Percentiles rank a stretch among this genome's conserved stretches.
Conservation (phyloP, 257 asterid genomes). For the Schizonepeta tenuifolia region DNA sequence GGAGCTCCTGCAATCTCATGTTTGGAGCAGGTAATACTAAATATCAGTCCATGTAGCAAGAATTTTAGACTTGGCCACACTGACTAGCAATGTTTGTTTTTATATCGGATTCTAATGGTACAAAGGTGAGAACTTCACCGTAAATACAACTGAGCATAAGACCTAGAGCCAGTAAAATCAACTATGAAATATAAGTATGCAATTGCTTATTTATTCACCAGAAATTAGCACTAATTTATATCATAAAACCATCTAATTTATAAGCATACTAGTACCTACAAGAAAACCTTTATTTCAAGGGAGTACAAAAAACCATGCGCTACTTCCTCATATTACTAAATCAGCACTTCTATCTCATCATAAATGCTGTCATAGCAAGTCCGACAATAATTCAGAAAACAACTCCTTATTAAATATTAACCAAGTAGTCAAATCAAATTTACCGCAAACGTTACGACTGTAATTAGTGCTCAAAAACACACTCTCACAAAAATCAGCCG, state of each 20-base stretch:
- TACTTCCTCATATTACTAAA: constrained; percentile 3
- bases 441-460: background rate
- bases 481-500: background rate
- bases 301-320: background rate
- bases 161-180: background rate
- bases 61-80: background rate
- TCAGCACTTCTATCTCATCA: constrained; percentile 6
- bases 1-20: background rate
- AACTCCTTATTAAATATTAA: background rate
- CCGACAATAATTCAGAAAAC: background rate
- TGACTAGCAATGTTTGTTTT: background rate
- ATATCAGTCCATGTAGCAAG: background rate
- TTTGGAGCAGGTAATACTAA: background rate
- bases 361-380: constrained; percentile 13
- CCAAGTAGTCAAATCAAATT: constrained; percentile 4
- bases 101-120: background rate
- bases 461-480: background rate
- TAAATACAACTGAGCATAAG: constrained; percentile 9
- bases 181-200: background rate
- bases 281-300: background rate
- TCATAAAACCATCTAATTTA: background rate
- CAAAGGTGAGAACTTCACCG: background rate
- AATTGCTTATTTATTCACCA: background rate
- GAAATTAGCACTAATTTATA: background rate
- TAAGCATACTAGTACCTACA: background rate